Evolutionary conservation across 1,139 yeast species (phyloP), one percentile per base, ranked within the genome.

Genomic region (Sugiyamaella novakii): DNA sequence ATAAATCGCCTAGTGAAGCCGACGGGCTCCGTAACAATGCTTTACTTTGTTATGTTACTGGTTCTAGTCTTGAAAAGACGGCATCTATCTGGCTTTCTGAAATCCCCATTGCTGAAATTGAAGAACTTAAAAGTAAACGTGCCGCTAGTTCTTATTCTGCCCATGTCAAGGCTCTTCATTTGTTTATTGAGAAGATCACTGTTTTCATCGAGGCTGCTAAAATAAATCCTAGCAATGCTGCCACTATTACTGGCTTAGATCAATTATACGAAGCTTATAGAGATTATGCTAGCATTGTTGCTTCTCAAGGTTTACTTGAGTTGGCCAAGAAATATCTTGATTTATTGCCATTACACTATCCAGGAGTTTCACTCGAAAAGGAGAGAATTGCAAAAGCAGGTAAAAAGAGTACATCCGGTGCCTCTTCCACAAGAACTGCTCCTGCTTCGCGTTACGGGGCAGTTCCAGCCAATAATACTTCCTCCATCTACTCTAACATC

Each of bases 81-180:
- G 81, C 96, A 2, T 69, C 75, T 15, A 79, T 94, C 55, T 94
- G 98, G 99, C 76, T 87, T 50, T 72, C 78, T 36, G 98, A 92
- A 66, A 72, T 88, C 56, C 76, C 80, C 18, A 73, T 68, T 0
- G 69, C 77, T 52, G 96, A 91, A 68, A 60, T 69, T 8, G 71
- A 73, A 50, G 72, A 80, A 51, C 70, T 82, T 55, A 67, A 73
- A 50, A 68, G 73, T 21, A 52, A 64, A 14, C 71, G 69, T 19
- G 70, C 78, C 28, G 65, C 76, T 1, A 76, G 88, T n/a, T 83
- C 87, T 3, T 84, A 86, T 49, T 95, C 85, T 56, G 96, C 96
- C 17, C 89, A 91, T 64, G 82, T 85, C 58, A 85, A 81, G 59
- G 85, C 96, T 5, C 75, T 92, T 63, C 84, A 85, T 52, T 83